Evolutionary conservation across 2,329 filamentous ascomycete species (phyloP), one percentile per base, ranked within the genome.

Genomic region (Dactylellina cionopaga): DNA sequence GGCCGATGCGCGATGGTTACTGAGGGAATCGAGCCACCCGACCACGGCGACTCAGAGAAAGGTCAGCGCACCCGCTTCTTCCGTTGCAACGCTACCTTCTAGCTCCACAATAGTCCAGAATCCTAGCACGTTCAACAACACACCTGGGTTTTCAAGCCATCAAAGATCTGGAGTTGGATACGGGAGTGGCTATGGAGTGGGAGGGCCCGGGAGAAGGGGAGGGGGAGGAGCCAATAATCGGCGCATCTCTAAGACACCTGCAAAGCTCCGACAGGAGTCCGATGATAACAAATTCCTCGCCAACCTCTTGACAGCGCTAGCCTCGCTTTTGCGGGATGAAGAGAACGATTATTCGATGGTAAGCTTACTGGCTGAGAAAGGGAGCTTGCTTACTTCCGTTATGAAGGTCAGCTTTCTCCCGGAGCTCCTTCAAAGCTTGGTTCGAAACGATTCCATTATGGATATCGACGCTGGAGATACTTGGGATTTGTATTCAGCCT

Each of bases 381-480:
- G 24, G 3, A 24, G 17, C 25, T 9, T 71, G 5, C 41, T 71
- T 0, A 25, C 46, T 9, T 59, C 66, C 7, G 5, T 31, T 3
- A 44, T 76, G 9, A 74, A 54, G 37, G 47, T 70, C 10, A 76
- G 74, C 41, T 75, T 66, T 46, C 49, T 76, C 9, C 65, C 68
- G 9, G 75, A 76, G 46, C 68, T 75, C 19, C 29, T 74, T n/a
- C 35, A 60, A 43, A 70, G 73, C 19, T 64, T 76, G 41, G 65
- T 75, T 24, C 63, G 74, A 27, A 75, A 74, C 25, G 75, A 74
- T 52, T 76, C 75, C 0, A 56, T 76, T 19, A 69, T 74, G 41
- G 74, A 75, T 46, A 76, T 76, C 13, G 66, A 71, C 7, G 58
- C 44, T 29, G 58, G 43, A 2, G 41, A 71, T 51, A 47, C 64